These are phyloP conservation scores for Colletotrichum brevisporum DNA, from an alignment of 2,329 filamentous ascomycete genomes.

Conservation along the genomic window DNA sequence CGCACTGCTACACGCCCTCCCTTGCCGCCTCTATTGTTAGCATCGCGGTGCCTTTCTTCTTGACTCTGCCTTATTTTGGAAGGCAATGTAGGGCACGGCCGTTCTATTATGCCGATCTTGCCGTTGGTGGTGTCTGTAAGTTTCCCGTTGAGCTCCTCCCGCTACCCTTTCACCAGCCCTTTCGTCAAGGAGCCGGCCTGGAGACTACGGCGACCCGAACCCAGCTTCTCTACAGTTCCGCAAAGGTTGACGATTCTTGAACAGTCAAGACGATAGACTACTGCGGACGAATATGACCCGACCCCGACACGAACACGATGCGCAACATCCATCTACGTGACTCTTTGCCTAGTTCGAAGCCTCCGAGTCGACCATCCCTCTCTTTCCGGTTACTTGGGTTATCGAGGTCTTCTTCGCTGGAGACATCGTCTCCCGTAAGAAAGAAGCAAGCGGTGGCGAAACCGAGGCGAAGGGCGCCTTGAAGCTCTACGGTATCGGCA, in stretches of 20 bases:
- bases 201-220: too few relatives aligned
- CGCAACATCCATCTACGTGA: slow-evolving; percentile 37
- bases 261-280: neutral
- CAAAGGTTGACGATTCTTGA: neutral
- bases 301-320: neutral
- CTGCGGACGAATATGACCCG: neutral
- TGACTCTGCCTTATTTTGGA: slow-evolving; percentile 6
- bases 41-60: slow-evolving; percentile 1
- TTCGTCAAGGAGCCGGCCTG: too few relatives aligned
- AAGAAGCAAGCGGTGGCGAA: slow-evolving; percentile 46
- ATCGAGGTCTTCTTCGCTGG: slow-evolving; percentile 63
- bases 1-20: slow-evolving; percentile 32
- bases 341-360: slow-evolving; percentile 49
- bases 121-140: slow-evolving; percentile 33
- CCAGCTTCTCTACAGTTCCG: neutral
- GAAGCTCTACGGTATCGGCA: slow-evolving; percentile 46
- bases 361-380: slow-evolving; percentile 41
- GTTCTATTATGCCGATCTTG: slow-evolving; percentile 25
- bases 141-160: neutral
- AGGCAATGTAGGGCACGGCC: slow-evolving; percentile 2
- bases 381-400: slow-evolving; percentile 48
- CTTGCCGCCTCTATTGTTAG: slow-evolving; percentile 14
- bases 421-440: slow-evolving; percentile 58
- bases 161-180: too few relatives aligned
- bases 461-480: slow-evolving; percentile 39